These are phyloP conservation scores for Fusarium newnesense DNA, from an alignment of 2,329 filamentous ascomycete genomes.

Conservation along the genomic window DNA sequence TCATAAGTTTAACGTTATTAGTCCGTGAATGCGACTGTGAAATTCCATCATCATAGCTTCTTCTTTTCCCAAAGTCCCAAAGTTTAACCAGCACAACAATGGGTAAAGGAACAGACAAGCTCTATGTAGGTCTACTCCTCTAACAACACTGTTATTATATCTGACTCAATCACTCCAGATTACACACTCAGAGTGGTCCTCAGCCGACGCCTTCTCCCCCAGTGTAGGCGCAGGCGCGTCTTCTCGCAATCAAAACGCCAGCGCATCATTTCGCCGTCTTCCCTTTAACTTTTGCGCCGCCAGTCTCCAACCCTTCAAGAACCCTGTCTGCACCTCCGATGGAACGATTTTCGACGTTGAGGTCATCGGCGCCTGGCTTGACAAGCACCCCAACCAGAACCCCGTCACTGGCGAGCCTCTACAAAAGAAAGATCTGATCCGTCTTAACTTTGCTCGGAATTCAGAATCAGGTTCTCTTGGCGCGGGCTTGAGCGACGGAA, in stretches of 20 bases:
- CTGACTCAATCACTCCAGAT: conserved; percentile 61
- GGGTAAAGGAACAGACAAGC: conserved; percentile 59
- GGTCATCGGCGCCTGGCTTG: conserved; percentile 92
- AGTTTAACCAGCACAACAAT: conserved; percentile 41
- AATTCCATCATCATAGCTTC: conserved; percentile 28
- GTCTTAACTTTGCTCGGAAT: conserved; percentile 92
- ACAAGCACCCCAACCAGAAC: conserved; percentile 87
- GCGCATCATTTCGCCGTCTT: conserved; percentile 81
- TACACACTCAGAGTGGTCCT: conserved; percentile 98
- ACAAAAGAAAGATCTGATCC: conserved; percentile 84
- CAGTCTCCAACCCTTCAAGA: conserved; percentile 92
- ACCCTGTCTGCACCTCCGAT: conserved; percentile 88
- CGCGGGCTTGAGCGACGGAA: conserved; percentile 60
- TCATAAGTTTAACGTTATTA: conserved; percentile 10
- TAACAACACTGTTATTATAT: background rate
- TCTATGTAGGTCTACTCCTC: conserved; percentile 50
- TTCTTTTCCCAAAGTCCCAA: background rate
- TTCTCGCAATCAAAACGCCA: conserved; percentile 56
- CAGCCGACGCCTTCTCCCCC: conserved; percentile 86
- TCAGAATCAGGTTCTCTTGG: conserved; percentile 70
- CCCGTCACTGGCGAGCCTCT: conserved; percentile 85
- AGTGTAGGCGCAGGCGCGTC: conserved; percentile 76
- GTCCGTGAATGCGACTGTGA: background rate
- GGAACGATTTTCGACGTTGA: conserved; percentile 96
- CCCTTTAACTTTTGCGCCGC: conserved; percentile 99